Conservation (phyloP, 1,139 yeast genomes). For the Pichia norvegensis region DNA sequence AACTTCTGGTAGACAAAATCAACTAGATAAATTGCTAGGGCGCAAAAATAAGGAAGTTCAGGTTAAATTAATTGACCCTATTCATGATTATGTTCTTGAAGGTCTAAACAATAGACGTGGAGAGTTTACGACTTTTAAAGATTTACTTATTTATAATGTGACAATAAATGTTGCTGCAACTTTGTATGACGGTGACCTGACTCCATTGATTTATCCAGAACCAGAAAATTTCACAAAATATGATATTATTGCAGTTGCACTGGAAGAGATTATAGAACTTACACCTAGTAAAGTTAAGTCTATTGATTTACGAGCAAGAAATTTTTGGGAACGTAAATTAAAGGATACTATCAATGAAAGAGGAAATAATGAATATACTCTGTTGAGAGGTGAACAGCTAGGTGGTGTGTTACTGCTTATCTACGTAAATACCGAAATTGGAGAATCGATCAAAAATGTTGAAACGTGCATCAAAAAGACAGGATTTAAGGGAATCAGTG, state of each 20-base stretch:
- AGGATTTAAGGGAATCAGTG: conserved; percentile 90
- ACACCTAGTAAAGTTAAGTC: conserved; percentile 85
- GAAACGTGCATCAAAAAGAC: conserved; percentile 80
- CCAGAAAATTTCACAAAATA: conserved; percentile 19
- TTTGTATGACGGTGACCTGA: conserved; percentile 43
- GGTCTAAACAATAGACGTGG: conserved; percentile 42
- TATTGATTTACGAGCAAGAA: conserved; percentile 63
- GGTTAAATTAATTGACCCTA: conserved; percentile 55
- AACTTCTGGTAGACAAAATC: conserved; percentile 25
- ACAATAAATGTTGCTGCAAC: conserved; percentile 69
- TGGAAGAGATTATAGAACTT: conserved; percentile 88
- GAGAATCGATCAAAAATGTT: conserved; percentile 58
- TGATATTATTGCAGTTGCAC: conserved; percentile 74
- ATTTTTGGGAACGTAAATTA: conserved; percentile 74
- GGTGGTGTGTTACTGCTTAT: conserved; percentile 85
- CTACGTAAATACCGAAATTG: conserved; percentile 51
- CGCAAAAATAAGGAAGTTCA: conserved; percentile 41
- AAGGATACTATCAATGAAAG: conserved; percentile 45
- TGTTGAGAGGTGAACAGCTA: conserved; percentile 79
- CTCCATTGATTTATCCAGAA: conserved; percentile 51
- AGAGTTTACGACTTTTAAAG: conserved; percentile 45
- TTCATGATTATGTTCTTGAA: conserved; percentile 57
- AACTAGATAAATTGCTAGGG: conserved; percentile 45
- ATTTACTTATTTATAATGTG: conserved; percentile 50
- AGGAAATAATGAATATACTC: conserved; percentile 30